These are phyloP conservation scores for Linum tenue DNA, from an alignment of 345 rosid genomes.

Conservation along the genomic window DNA sequence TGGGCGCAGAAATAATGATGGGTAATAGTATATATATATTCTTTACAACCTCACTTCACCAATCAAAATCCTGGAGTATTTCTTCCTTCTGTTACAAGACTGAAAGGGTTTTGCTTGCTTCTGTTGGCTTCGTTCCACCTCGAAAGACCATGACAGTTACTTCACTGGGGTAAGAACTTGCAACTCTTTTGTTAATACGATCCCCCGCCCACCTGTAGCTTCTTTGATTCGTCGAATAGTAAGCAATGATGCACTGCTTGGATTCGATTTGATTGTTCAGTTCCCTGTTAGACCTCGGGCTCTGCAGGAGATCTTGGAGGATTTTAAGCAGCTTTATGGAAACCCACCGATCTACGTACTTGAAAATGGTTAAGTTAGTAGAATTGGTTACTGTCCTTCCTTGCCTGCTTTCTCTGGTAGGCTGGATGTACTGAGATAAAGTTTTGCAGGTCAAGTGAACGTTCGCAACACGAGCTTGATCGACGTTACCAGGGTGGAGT, in stretches of 20 bases:
- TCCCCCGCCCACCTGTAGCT: not conserved
- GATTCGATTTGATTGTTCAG: conserved; percentile 14
- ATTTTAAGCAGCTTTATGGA: conserved; percentile 29
- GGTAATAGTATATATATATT: too few relatives aligned
- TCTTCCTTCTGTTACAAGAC: not conserved
- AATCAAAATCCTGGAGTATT: not conserved
- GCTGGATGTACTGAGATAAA: not conserved
- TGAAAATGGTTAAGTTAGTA: conserved; percentile 32
- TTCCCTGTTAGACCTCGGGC: conserved; percentile 27
- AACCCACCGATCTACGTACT: conserved; percentile 35
- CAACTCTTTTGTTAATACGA: not conserved
- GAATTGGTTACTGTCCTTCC: not conserved
- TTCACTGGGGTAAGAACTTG: not conserved
- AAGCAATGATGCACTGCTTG: too few relatives aligned
- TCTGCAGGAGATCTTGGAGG: conserved; percentile 27
- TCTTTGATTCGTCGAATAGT: not conserved
- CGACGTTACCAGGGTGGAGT: conserved; percentile 31
- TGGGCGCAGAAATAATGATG: too few relatives aligned
- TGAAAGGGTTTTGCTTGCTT: not conserved
- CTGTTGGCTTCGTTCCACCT: not conserved
- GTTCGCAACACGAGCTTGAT: conserved; percentile 27
- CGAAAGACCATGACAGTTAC: not conserved
- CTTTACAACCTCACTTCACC: not conserved
- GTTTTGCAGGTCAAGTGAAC: conserved; percentile 34
- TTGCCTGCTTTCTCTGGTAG: not conserved